Evolutionary conservation across 2,329 filamentous ascomycete genomes (phyloP), one percentile per base, ranked within the genome.

Genomic region (Colletotrichum viniferum): DNA sequence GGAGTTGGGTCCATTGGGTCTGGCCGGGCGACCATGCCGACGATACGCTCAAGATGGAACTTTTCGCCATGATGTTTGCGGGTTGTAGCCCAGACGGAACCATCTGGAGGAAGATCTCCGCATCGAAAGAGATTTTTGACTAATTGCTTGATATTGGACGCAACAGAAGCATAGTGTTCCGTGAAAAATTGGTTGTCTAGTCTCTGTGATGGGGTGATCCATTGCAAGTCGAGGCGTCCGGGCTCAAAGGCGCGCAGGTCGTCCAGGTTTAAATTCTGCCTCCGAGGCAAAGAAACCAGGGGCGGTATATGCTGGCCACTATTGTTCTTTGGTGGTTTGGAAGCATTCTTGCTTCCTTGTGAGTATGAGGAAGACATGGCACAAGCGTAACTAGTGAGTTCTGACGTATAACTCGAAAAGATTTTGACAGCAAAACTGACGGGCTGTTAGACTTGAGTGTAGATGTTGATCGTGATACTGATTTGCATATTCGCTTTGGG

Each of bases 1-100:
- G 78, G 77, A 14, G 73, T 75, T 9, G 73, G 55, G 2, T 78
- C 74, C 5, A 30, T 32, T 6, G 78, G 75, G 43, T 82, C 80
- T 14, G 81, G 80, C 4, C 77, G 78, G 65, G 82, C 82, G n/a
- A 84, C 69, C 24, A 78, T 70, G 55, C 78, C 69, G 16, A 82
- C 24, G 13, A 56, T 52, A 26, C 52, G 32, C 32, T 71, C 58
- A 48, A 76, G 14, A 14, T 21, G 65, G 14, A 36, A 36, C 9
- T 21, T 36, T 34, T 30, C 28, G 43, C 4, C 43, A 24, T 52
- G 43, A 52, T 52, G 7, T 52, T 28, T 28, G 64, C 74, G 38
- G 14, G 14, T n/a, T 24, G 16, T 55, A 8, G 69, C 21, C 74
- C 70, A 76, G 21, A 69, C 36, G 4, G 56, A 69, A 13, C 24